These are phyloP conservation scores for Candida taoyuanica DNA, from an alignment of 805 yeast species.

Conservation along the genomic window DNA sequence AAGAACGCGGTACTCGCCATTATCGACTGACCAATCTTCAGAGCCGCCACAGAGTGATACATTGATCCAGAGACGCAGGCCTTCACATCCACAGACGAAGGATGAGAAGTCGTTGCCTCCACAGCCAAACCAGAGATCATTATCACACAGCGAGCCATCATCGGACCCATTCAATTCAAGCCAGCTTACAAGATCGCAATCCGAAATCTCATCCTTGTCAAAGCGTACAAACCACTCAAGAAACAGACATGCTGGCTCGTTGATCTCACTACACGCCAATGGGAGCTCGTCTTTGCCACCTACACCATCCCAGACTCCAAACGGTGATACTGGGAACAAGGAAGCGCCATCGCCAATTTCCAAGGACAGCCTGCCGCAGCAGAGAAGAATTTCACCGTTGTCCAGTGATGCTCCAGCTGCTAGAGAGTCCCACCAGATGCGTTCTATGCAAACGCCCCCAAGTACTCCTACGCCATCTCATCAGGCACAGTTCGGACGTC, in stretches of 20 bases:
- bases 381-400: conserved; percentile 15
- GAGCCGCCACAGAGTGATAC: too few species aligned
- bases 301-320: background rate
- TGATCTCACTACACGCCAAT: conserved; percentile 14
- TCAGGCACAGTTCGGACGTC: conserved; percentile 4
- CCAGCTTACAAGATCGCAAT: conserved; percentile 17
- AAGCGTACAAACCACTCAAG: conserved; percentile 32
- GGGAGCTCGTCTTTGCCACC: background rate
- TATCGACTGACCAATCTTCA: conserved; percentile 6
- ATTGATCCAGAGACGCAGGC: background rate
- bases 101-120: conserved; percentile 8
- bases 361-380: conserved; percentile 3
- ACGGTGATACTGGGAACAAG: background rate
- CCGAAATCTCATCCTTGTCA: conserved; percentile 5
- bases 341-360: conserved; percentile 3
- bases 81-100: background rate
- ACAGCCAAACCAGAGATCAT: conserved; percentile 5
- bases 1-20: conserved; percentile 13
- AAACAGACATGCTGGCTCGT: conserved; percentile 31
- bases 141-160: conserved; percentile 2
- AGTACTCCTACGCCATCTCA: conserved; percentile 1
- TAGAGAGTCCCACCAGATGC: background rate
- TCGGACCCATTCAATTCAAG: background rate
- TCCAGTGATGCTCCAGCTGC: conserved; percentile 3
- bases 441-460: background rate